phyloP scores from a whole-genome alignment of 2,329 filamentous ascomycete species.

The Coniochaeta sp. region DNA sequence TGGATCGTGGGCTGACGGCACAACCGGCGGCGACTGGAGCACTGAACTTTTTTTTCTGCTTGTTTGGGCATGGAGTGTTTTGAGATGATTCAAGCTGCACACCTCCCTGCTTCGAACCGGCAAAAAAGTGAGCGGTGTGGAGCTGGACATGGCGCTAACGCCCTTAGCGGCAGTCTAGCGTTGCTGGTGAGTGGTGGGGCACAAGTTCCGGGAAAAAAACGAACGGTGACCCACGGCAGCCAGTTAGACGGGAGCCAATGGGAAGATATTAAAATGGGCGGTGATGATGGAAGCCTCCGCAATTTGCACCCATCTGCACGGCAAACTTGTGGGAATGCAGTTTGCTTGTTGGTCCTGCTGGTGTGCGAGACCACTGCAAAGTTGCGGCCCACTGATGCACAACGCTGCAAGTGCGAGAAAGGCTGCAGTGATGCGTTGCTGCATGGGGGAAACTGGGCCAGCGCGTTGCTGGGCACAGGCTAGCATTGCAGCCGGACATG shows the following conservation, averaged over 20 bases:
- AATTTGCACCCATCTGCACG: too few species aligned
- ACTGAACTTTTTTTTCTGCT: conserved; percentile 18
- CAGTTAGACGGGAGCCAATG: neutral
- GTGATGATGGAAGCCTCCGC: conserved; percentile 1
- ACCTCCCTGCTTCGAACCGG: neutral
- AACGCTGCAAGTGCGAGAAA: neutral
- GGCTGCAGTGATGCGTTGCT: neutral
- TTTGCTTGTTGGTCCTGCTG: neutral
- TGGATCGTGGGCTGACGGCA: conserved; percentile 4
- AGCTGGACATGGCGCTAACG: neutral
- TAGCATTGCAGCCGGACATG: neutral
- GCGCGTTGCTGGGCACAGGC: neutral
- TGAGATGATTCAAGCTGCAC: conserved; percentile 14
- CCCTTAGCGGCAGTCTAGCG: too few species aligned
- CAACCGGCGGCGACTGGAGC: conserved; percentile 1
- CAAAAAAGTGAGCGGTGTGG: neutral
- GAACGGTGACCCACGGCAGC: neutral
- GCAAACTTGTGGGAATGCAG: neutral
- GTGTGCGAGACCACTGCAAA: too few species aligned
- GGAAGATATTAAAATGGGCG: neutral
- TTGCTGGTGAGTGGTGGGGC: neutral
- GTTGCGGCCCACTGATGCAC: neutral
- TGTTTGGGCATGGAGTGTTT: conserved; percentile 11
- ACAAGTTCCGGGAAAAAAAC: neutral
- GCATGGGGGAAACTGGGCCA: neutral